Conservation (phyloP, 306 rosid genomes). For the Vigna radiata region DNA sequence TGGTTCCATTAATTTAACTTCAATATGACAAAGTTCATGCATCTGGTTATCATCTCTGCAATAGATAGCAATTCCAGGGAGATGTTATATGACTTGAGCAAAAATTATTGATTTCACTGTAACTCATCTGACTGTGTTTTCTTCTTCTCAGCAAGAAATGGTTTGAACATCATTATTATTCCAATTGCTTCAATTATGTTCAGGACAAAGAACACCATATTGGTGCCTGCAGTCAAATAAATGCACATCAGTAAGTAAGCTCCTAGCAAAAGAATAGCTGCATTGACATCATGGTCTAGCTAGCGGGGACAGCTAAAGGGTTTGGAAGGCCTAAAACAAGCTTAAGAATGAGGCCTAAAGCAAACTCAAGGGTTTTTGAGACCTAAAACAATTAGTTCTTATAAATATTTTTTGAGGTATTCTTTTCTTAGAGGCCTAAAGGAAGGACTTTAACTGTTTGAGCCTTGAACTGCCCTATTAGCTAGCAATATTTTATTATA, state of each 20-base stretch:
- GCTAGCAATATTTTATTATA: not conserved
- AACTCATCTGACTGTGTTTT: constrained; percentile 9
- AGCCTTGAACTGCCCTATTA: not conserved
- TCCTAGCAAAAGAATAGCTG: not conserved
- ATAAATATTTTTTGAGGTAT: no score
- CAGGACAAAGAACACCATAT: constrained; percentile 49
- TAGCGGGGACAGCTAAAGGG: no score
- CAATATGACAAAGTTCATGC: not conserved
- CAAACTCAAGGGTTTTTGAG: no score
- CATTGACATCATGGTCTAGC: not conserved
- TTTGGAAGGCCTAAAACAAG: no score
- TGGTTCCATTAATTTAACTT: not conserved
- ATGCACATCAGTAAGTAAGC: constrained; percentile 21
- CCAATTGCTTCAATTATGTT: constrained; percentile 53
- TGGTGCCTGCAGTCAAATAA: constrained; percentile 46
- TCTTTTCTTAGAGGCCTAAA: no score
- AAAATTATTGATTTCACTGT: constrained; percentile 38
- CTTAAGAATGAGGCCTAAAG: no score
- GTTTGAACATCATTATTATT: constrained; percentile 56
- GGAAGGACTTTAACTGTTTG: no score
- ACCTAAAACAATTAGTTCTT: no score
- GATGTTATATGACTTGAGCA: constrained; percentile 4
- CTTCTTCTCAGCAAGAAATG: constrained; percentile 48
- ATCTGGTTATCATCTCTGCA: not conserved
- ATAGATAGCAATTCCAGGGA: no score